Base-by-base conservation (phyloP, 352 stramenopile genomes). In the Saprolegnia diclina region DNA sequence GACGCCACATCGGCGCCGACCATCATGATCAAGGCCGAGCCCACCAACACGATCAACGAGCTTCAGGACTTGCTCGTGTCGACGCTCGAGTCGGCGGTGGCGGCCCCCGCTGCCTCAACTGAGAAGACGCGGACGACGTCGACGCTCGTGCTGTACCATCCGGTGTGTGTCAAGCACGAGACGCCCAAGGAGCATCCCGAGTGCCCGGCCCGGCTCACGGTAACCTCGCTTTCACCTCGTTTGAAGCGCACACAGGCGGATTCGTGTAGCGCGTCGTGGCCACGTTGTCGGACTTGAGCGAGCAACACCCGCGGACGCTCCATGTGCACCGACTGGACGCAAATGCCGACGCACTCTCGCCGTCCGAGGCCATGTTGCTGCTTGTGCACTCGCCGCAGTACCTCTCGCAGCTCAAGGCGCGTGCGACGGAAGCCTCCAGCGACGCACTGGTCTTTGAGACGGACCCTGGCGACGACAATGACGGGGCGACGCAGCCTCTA, bases 321-420 rank as follows among this genome's bases (percentile, higher is more conserved):
- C 87, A 88, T 69, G 83, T 94, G 13, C 80, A 91, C 53, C 76
- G 81, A 4, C 73, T 94, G 29, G 78, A 75, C 6, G 77, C 82
- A 59, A 83, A 81, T n/a, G 82, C 83, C 16, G 81, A 90, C 56
- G 79, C 91, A 38, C 72, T 94, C 14, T 87, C 83, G 32, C 85
- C 85, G 1, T 77, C 83, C 1, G 83, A 94, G 56, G 90, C 82
- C 6, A 90, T 79, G 26, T 74, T 94, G 24, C 65, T 92, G 32
- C 85, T 90, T 63, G 85, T 94, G n/a, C 85, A 94, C 56, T 91
- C 85, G 0, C 82, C 85, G n/a, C 81, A 83, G 29, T 94, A 94
- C 56, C 73, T 94, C 65, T 67, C 84, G 6, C 85, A 90, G 45
- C 65, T 94, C 26, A 90, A 88, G 63, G 76, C 90, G 54, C 78